phyloP scores from a whole-genome alignment of 2,329 filamentous ascomycete species.

The Neonectria magnoliae region DNA sequence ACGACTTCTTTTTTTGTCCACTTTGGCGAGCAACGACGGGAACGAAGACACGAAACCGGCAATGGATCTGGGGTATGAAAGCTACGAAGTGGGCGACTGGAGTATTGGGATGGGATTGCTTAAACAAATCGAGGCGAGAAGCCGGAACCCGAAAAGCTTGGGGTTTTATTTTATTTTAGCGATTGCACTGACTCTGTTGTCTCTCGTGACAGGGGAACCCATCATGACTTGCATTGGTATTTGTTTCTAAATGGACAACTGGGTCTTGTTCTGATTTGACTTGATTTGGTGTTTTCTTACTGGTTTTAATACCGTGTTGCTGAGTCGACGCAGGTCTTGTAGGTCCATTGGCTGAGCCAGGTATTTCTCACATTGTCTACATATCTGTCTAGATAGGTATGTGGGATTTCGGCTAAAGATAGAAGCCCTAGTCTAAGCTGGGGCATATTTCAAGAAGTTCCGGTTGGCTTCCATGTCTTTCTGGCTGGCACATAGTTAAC shows the following conservation, averaged over 20 bases:
- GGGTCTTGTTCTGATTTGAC: neutral
- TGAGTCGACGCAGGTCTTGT: neutral
- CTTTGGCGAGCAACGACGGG: slow-evolving; percentile 27
- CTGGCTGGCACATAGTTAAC: neutral
- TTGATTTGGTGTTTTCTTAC: slow-evolving; percentile 8
- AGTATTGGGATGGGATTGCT: slow-evolving; percentile 13
- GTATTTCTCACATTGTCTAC: neutral
- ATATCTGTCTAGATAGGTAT: neutral
- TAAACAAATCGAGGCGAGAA: slow-evolving; percentile 6
- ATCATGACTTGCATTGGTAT: neutral
- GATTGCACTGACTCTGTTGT: neutral
- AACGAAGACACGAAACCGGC: slow-evolving; percentile 25
- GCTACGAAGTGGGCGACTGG: slow-evolving; percentile 8
- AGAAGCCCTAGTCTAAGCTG: slow-evolving; percentile 10
- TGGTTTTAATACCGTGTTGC: neutral
- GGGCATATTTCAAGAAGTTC: slow-evolving; percentile 1
- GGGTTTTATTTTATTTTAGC: neutral
- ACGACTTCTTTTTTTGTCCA: slow-evolving; percentile 2
- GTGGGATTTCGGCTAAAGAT: neutral
- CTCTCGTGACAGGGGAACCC: neutral
- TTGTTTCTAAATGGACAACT: neutral
- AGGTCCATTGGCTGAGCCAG: neutral
- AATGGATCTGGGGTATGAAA: neutral
- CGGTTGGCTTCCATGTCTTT: neutral
- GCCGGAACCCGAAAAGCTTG: neutral